These are phyloP conservation scores for Eucalyptus brandiana DNA, from an alignment of 345 rosid genomes.

Conservation along the genomic window DNA sequence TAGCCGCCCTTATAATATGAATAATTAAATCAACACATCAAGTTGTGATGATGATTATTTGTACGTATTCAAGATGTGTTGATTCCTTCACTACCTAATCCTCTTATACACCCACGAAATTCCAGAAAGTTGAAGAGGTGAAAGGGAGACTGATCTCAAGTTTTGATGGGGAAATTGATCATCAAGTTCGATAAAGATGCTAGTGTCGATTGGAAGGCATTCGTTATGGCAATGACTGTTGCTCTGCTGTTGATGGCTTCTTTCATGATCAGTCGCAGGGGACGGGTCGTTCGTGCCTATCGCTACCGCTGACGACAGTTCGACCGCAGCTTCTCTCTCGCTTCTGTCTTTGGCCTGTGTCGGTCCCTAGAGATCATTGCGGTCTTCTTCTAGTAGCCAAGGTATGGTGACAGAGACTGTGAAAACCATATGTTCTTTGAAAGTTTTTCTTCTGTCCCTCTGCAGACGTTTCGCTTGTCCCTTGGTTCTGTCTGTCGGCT, in stretches of 20 bases:
- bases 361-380: neutral
- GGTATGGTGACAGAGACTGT: neutral
- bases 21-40: neutral
- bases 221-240: slow-evolving; percentile 9
- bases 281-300: neutral
- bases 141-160: neutral
- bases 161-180: slow-evolving; percentile 15
- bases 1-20: neutral
- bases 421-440: neutral
- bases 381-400: neutral
- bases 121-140: neutral
- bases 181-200: slow-evolving; percentile 2
- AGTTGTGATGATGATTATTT: neutral
- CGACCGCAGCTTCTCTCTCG: neutral
- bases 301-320: slow-evolving; percentile 1
- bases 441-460: neutral
- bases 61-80: neutral
- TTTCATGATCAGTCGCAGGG: slow-evolving; percentile 8
- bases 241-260: slow-evolving; percentile 23
- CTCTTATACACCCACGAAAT: neutral
- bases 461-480: neutral
- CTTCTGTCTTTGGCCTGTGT: neutral
- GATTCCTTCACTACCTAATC: neutral
- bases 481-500: neutral
- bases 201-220: neutral